Evolutionary conservation across 441 rosid species (phyloP).

Genomic region (Aleurites moluccanus): DNA sequence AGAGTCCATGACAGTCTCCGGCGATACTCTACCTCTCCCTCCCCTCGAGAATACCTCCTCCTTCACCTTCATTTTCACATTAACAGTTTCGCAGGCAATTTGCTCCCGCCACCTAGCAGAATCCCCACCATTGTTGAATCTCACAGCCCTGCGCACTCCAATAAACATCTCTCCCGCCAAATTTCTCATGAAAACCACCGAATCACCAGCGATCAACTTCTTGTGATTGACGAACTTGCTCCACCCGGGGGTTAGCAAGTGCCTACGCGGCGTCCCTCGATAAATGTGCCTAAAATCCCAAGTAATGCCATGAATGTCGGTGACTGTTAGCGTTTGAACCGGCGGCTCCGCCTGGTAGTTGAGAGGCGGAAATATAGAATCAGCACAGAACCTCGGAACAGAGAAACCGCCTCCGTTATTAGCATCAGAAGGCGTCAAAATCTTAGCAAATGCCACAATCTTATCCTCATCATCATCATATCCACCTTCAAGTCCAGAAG

Average conservation of each 20-base stretch:
- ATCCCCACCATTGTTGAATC: constrained; percentile 34
- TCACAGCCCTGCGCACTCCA: constrained; percentile 61
- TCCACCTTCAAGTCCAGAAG: constrained; percentile 19
- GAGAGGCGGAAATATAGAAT: constrained; percentile 70
- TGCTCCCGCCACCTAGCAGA: constrained; percentile 48
- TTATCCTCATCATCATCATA: constrained; percentile 12
- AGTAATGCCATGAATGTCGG: constrained; percentile 63
- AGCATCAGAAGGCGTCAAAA: constrained; percentile 82
- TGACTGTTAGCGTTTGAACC: constrained; percentile 61
- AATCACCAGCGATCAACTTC: constrained; percentile 86
- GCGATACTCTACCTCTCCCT: constrained; percentile 43
- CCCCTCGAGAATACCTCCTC: constrained; percentile 31
- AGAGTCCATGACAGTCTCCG: constrained; percentile 54
- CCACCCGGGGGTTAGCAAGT: constrained; percentile 90
- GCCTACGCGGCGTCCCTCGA: constrained; percentile 86
- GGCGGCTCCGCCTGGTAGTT: constrained; percentile 74
- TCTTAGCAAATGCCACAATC: constrained; percentile 61
- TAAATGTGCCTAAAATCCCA: constrained; percentile 90
- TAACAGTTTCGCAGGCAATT: constrained; percentile 25
- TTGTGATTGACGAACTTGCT: constrained; percentile 84
- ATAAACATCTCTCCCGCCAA: constrained; percentile 50
- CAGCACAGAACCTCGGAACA: constrained; percentile 86
- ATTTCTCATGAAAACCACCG: constrained; percentile 81
- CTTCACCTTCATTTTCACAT: constrained; percentile 20
- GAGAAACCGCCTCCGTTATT: constrained; percentile 96